Base-by-base conservation (phyloP, 2,329 filamentous ascomycete species). In the Plenodomus tracheiphilus region DNA sequence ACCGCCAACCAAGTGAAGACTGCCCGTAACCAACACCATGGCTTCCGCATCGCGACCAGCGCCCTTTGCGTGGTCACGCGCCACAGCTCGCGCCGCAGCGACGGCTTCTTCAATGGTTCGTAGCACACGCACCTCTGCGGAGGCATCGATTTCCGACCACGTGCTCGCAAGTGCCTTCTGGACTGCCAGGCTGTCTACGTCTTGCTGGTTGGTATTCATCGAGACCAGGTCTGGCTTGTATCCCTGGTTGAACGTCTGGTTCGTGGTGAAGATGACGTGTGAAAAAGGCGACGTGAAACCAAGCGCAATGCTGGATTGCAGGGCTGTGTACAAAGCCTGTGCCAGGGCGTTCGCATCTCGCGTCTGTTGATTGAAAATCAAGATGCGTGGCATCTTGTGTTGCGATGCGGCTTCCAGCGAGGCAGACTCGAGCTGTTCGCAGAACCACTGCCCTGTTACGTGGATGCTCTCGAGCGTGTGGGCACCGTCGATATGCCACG, bases 351-450 rank as follows among this genome's bases (percentile, higher is more conserved):
- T 74, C 4, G 89, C 88, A 64, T 96, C 86, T 25, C 91, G 84
- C 9, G 90, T 91, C 66, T 96, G 91, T 72, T 97, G 93, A 72
- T 97, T 97, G 79, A 97, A 97, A 40, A 97, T 81, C 39, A 97
- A 75, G 48, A 87, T 77, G 0, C 89, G 77, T 5, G 75, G 65
- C 9, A 53, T 45, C 17, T 51, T 46, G 11, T 47, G 44, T 4
- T 56, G 46, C 18, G 45, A 43, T 58, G 51, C 54, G n/a, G 49
- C 49, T 6, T 71, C 61, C 4, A 70, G 64, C 10, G 70, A 69
- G 38, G 72, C 70, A 15, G 69, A 61, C 11, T 64, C 56, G 32
- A 66, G 73, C 53, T 60, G 71, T 38, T 71, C 66, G 7, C 82
- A 82, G 62, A 93, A 93, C 92, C 92, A 97, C 57, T 78, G 79